Evolutionary conservation across 192 early-diverging fungal genomes (phyloP).

Genomic region (Entomortierella beljakovae): DNA sequence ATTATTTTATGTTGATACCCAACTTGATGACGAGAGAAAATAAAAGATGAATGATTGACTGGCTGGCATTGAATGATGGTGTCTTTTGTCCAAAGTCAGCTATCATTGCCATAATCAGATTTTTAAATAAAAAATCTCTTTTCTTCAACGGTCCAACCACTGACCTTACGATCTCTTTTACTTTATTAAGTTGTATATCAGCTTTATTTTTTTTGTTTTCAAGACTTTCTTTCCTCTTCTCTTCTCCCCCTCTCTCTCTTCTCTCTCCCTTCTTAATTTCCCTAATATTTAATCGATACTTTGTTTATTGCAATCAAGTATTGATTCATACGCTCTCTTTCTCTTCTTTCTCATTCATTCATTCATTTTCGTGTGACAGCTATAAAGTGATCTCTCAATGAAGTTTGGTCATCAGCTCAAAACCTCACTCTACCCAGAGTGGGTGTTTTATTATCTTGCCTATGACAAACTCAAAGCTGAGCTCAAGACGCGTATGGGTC

Average conservation of each 20-base stretch:
- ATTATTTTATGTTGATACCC: too few relatives aligned
- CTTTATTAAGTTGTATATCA: neutral
- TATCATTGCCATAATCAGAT: too few relatives aligned
- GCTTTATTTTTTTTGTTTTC: neutral
- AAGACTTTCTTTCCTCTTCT: neutral
- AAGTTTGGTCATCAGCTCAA: constrained; percentile 93
- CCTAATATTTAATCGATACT: too few relatives aligned
- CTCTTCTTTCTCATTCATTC: neutral
- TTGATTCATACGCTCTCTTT: too few relatives aligned
- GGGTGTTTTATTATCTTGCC: constrained; percentile 84
- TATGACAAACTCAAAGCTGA: constrained; percentile 91
- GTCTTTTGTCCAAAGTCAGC: too few relatives aligned
- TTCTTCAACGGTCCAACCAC: too few relatives aligned
- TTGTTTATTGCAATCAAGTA: too few relatives aligned
- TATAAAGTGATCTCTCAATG: constrained; percentile 62
- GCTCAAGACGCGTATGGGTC: constrained; percentile 71
- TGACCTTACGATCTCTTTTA: too few relatives aligned
- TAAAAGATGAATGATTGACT: too few relatives aligned
- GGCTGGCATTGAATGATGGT: too few relatives aligned
- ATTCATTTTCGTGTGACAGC: neutral
- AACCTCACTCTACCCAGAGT: constrained; percentile 84
- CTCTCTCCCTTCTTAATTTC: neutral
- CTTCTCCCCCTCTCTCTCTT: neutral
- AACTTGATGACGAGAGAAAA: too few relatives aligned
- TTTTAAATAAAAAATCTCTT: too few relatives aligned